Evolutionary conservation across 2,329 filamentous ascomycete species (phyloP).

Genomic region (Colletotrichum sp.): DNA sequence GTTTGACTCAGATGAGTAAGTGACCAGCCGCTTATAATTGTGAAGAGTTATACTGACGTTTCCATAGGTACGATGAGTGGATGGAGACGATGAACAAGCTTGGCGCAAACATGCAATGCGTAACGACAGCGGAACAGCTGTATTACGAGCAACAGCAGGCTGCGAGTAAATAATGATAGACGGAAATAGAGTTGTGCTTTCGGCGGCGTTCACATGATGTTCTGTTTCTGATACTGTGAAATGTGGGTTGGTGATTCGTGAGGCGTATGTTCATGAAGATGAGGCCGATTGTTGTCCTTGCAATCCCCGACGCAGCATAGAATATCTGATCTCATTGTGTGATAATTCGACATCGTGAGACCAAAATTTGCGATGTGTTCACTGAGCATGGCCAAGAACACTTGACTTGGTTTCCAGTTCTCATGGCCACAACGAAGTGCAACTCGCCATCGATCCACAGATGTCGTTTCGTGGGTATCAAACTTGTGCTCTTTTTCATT

Average conservation of each 20-base stretch:
- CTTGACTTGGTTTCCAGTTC: neutral
- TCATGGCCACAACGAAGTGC: neutral
- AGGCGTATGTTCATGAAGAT: neutral
- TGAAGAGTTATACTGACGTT: neutral
- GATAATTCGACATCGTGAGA: neutral
- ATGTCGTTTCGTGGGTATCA: neutral
- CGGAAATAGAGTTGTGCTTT: neutral
- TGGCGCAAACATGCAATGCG: conserved; percentile 86
- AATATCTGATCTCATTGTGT: neutral
- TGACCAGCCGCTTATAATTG: rapidly evolving
- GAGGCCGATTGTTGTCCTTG: neutral
- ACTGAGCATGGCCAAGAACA: neutral
- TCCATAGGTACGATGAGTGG: conserved; percentile 75
- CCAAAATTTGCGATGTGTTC: neutral
- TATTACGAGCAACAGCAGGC: conserved; percentile 43
- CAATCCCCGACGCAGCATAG: neutral
- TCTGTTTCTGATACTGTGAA: neutral
- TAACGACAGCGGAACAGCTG: conserved; percentile 81
- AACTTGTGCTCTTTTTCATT: neutral
- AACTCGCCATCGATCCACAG: neutral
- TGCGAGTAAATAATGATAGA: conserved; percentile 2
- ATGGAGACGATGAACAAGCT: conserved; percentile 97
- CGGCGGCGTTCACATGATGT: neutral
- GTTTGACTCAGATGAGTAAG: conserved; percentile 80
- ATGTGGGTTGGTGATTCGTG: neutral